Evolutionary conservation across 352 stramenopile species (phyloP), one percentile per base, ranked within the genome.

Genomic region (Pythium sukuiense): DNA sequence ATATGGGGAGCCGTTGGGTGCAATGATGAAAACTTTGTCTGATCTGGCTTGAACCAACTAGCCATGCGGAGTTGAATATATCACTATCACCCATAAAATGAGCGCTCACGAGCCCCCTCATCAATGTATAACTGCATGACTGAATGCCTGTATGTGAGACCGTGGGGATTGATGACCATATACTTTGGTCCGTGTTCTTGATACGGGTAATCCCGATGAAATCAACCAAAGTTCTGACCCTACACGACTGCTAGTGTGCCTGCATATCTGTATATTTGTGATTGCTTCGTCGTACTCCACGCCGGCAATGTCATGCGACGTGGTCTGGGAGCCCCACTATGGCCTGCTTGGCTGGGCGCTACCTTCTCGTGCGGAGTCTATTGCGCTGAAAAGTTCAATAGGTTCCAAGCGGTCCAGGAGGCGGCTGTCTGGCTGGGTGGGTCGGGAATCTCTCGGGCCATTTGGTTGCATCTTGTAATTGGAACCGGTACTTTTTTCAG

Each of bases 61-160:
- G 87, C 85, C 83, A 64, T 95, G 87, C 90, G 81, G 87, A 92
- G 59, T 92, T 76, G 67, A 92, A 93, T 87, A 85, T 91, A 93
- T 90, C 85, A 95, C 85, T 93, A 95, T 95, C 87, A 95, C 87
- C 87, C 87, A 95, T 95, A 93, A 93, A 92, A 90, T 95, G 87
- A 95, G 87, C 87, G 70, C 80, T 89, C 69, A 67, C 59, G 32
- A 59, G 55, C 63, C 46, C 54, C 24, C 39, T n/a, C 43, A 16
- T 72, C 55, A 37, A 33, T 70, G 24, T 24, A 24, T 24, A 0
- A 24, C 20, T 24, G 20, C 20, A 24, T 24, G 20, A 24, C 3
- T 60, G 37, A 56, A 43, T 70, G 27, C 37, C 20, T 61, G 24
- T 73, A 26, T 71, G 35, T 71, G 24, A 76, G 61, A 63, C 29